Conservation (phyloP, 1,139 yeast species). For the Saccharomyces hybrid region DNA sequence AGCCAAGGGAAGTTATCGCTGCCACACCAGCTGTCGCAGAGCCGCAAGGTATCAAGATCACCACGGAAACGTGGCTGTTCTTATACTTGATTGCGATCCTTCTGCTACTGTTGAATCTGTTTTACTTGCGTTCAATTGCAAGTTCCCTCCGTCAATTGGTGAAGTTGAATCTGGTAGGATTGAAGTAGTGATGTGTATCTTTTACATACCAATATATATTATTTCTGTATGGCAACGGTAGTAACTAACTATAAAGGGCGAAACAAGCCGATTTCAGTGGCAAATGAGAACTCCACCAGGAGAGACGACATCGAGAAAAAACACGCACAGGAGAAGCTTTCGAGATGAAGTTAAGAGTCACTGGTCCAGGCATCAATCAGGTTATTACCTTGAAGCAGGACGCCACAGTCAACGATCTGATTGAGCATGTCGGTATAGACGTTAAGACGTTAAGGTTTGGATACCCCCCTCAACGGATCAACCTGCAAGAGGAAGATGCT, state of each 20-base stretch:
- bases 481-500: constrained; percentile 20
- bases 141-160: constrained; percentile 6
- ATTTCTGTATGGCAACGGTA: background rate
- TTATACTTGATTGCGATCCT: constrained; percentile 9
- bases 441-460: constrained; percentile 41
- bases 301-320: background rate
- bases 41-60: background rate
- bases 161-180: background rate
- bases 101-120: constrained; percentile 9
- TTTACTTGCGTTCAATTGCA: constrained; percentile 11
- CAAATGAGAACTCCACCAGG: background rate
- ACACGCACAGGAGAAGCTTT: background rate
- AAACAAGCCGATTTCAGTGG: background rate
- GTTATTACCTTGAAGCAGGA: constrained; percentile 25
- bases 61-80: constrained; percentile 3
- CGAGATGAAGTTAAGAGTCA: constrained; percentile 29
- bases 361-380: constrained; percentile 15
- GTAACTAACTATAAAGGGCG: background rate
- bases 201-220: background rate
- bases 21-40: background rate
- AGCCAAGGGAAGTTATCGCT: background rate
- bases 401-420: constrained; percentile 18
- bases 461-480: constrained; percentile 51
- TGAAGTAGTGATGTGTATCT: constrained; percentile 1
- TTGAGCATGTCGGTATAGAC: constrained; percentile 12